A percentile compares a stretch with the other conserved stretches of the same genome.
Evolutionary conservation across 1,284 basidiomycete species (phyloP).

Genomic region (Phellopilus nigrolimitatus): DNA sequence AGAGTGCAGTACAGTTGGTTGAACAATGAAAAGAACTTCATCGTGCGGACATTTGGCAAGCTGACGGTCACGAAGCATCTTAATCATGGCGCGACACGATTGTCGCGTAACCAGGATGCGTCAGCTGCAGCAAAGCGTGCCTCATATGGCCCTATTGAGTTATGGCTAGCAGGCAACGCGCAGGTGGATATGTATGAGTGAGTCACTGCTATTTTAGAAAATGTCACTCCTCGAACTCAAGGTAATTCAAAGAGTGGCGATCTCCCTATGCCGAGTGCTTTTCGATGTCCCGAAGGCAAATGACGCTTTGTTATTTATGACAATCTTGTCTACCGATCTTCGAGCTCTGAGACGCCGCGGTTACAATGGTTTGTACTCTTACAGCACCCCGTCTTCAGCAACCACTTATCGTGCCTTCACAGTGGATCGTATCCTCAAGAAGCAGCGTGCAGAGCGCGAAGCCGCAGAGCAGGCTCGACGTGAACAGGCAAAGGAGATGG

Average conservation of each 20-base stretch:
- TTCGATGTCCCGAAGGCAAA: constrained; percentile 75
- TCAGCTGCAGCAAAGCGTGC: constrained; percentile 69
- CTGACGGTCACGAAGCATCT: constrained; percentile 59
- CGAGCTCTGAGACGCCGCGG: constrained; percentile 81
- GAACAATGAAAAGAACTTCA: constrained; percentile 63
- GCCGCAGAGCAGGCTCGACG: constrained; percentile 47
- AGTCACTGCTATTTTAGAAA: constrained; percentile 32
- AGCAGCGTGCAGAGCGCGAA: constrained; percentile 73
- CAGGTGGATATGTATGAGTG: constrained; percentile 92
- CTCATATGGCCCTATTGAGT: constrained; percentile 58
- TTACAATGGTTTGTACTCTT: constrained; percentile 59
- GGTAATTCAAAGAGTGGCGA: constrained; percentile 56
- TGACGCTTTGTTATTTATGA: constrained; percentile 86
- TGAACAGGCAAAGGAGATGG: constrained; percentile 26
- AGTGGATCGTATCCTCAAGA: constrained; percentile 90
- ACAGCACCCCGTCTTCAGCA: not conserved
- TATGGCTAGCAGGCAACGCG: constrained; percentile 73
- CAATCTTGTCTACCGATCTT: constrained; percentile 87
- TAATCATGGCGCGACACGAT: constrained; percentile 43
- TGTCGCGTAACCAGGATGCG: constrained; percentile 56
- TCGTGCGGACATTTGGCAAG: constrained; percentile 63
- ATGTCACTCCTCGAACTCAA: constrained; percentile 9
- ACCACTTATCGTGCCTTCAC: constrained; percentile 6
- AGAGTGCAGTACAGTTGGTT: constrained; percentile 74
- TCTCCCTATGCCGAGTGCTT: constrained; percentile 70